These are phyloP conservation scores for Zychaea mexicana DNA, from an alignment of 371 early-diverging fungal genomes.

Conservation along the genomic window DNA sequence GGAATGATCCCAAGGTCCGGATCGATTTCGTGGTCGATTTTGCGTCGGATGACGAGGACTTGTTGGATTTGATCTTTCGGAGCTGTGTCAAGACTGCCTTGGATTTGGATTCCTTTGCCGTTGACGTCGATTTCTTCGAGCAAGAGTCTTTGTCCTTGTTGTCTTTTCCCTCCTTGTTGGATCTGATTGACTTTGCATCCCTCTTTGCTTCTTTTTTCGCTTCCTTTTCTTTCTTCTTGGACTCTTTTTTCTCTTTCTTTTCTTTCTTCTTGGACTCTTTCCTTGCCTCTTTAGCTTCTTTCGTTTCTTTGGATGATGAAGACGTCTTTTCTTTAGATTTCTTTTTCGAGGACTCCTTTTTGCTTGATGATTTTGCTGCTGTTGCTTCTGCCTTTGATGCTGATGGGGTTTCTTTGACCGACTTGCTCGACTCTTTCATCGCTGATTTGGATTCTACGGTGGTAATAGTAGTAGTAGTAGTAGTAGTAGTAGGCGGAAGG, in stretches of 20 bases:
- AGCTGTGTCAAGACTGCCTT: slow-evolving; percentile 1
- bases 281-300: not conserved
- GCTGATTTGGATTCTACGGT: not conserved
- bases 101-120: not conserved
- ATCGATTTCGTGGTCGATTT: not conserved
- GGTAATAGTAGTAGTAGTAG: not conserved
- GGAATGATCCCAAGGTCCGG: not conserved
- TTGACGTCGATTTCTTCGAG: not conserved
- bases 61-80: not conserved
- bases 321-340: not conserved
- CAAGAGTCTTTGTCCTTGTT: not conserved
- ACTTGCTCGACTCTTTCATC: not conserved
- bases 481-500: no score
- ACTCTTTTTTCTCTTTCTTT: slow-evolving; percentile 1
- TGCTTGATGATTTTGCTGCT: not conserved
- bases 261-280: not conserved
- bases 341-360: not conserved
- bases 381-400: slow-evolving; percentile 1
- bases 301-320: not conserved
- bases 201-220: not conserved
- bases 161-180: not conserved
- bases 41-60: not conserved
- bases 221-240: not conserved
- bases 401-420: not conserved
- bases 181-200: not conserved